phyloP scores from a whole-genome alignment of 805 yeast genomes.

The Candida silvatica region DNA sequence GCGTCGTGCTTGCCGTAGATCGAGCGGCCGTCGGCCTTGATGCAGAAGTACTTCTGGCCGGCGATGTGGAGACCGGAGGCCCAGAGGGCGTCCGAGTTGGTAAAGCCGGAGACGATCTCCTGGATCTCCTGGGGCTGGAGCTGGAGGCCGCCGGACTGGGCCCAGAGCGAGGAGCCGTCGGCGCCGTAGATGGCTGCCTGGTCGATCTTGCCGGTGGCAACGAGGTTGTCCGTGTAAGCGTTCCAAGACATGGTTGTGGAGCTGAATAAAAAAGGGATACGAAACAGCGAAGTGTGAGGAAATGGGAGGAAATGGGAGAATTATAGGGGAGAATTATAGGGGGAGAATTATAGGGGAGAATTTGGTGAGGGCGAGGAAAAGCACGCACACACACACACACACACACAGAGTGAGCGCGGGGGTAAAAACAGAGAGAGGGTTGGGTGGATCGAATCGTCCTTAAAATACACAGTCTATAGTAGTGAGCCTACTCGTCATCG shows the following conservation, averaged over 20 bases:
- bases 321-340: background rate
- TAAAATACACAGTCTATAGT: background rate
- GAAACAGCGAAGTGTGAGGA: background rate
- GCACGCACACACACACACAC: too few relatives aligned
- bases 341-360: background rate
- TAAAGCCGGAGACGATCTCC: slow-evolving; percentile 71
- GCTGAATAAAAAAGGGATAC: background rate
- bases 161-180: slow-evolving; percentile 96
- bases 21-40: slow-evolving; percentile 86
- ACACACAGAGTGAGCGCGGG: too few relatives aligned
- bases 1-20: slow-evolving; percentile 89
- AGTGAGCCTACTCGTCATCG: slow-evolving; percentile 35
- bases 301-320: background rate
- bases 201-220: slow-evolving; percentile 82
- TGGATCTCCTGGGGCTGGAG: slow-evolving; percentile 64
- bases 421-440: too few relatives aligned
- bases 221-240: slow-evolving; percentile 87
- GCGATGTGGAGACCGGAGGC: slow-evolving; percentile 79
- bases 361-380: slow-evolving; percentile 1
- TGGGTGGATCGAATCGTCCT: too few relatives aligned
- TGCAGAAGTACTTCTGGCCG: slow-evolving; percentile 79
- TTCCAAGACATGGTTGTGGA: slow-evolving; percentile 24
- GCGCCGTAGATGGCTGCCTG: slow-evolving; percentile 89
- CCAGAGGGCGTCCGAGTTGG: slow-evolving; percentile 71
- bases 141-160: slow-evolving; percentile 60